Percentiles rank a stretch among this genome's conserved stretches.
These are phyloP conservation scores for Erucastrum elatum DNA, from an alignment of 345 rosid genomes.

Conservation along the genomic window DNA sequence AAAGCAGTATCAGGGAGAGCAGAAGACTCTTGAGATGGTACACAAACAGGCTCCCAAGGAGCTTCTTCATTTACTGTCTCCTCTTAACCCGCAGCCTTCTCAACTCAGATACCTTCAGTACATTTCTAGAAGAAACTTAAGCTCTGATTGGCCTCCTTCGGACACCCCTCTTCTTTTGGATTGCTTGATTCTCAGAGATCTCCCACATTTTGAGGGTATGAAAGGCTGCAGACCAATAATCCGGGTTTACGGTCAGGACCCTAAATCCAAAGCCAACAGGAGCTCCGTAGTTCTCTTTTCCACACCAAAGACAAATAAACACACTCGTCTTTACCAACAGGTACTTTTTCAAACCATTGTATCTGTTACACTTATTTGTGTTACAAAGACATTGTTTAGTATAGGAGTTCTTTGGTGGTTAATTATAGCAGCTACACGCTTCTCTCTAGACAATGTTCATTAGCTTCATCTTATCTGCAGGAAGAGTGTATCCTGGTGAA, in stretches of 20 bases:
- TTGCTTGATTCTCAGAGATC: conserved; percentile 63
- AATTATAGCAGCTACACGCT: no score
- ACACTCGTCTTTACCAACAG: conserved; percentile 53
- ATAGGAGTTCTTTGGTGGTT: no score
- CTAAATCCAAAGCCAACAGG: conserved; percentile 64
- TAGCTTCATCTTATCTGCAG: no score
- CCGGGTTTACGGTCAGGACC: conserved; percentile 74
- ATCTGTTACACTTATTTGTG: no score
- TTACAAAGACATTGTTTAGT: no score
- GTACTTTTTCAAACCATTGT: conserved; percentile 44
- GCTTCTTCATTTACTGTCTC: conserved; percentile 75
- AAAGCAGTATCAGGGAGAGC: conserved; percentile 89
- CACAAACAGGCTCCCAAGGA: conserved; percentile 98
- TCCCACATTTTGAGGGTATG: conserved; percentile 59
- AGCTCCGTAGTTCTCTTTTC: conserved; percentile 81
- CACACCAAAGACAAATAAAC: conserved; percentile 50
- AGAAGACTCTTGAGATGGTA: conserved; percentile 96
- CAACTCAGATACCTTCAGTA: conserved; percentile 90
- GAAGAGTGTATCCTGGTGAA: no score
- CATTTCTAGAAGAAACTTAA: conserved; percentile 76
- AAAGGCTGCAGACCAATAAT: conserved; percentile 71
- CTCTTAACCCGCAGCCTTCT: conserved; percentile 90
- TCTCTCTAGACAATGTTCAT: no score
- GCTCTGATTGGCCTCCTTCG: conserved; percentile 75
- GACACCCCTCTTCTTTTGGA: conserved; percentile 71